phyloP scores from a whole-genome alignment of 2,329 filamentous ascomycete species.

The Fusarium torreyae region DNA sequence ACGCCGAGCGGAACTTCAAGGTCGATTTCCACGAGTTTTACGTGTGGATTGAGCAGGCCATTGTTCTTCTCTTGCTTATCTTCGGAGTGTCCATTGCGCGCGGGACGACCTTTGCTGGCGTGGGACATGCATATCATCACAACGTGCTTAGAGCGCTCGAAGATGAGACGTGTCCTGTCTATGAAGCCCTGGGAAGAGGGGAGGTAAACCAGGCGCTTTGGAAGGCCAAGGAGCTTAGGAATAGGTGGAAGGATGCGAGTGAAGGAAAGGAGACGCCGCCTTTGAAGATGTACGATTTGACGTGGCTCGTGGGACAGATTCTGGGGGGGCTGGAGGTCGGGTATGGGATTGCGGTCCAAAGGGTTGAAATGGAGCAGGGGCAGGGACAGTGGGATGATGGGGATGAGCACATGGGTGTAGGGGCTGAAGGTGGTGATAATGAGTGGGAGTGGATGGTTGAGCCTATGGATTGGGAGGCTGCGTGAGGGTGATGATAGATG shows the following conservation, averaged over 20 bases:
- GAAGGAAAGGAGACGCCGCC: slow-evolving; percentile 57
- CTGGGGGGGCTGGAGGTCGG: slow-evolving; percentile 72
- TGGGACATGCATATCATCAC: slow-evolving; percentile 74
- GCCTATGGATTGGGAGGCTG: slow-evolving; percentile 57
- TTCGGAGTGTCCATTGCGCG: slow-evolving; percentile 70
- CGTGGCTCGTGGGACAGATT: slow-evolving; percentile 70
- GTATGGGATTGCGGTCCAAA: slow-evolving; percentile 65
- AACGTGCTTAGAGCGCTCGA: slow-evolving; percentile 77
- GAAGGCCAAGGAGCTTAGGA: slow-evolving; percentile 78
- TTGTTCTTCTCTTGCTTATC: slow-evolving; percentile 76
- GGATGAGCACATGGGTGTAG: slow-evolving; percentile 36
- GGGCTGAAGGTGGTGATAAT: slow-evolving; percentile 39
- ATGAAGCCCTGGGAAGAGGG: slow-evolving; percentile 67
- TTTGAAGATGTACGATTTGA: slow-evolving; percentile 74
- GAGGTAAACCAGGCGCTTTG: slow-evolving; percentile 71
- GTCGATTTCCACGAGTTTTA: slow-evolving; percentile 86
- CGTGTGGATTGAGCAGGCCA: slow-evolving; percentile 78
- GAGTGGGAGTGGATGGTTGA: slow-evolving; percentile 61
- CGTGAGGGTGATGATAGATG: slow-evolving; percentile 6
- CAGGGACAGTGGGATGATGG: slow-evolving; percentile 53
- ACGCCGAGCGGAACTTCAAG: slow-evolving; percentile 80
- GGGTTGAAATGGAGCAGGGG: slow-evolving; percentile 61
- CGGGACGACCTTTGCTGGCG: background rate
- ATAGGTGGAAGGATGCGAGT: slow-evolving; percentile 80
- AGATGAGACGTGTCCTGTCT: slow-evolving; percentile 69